A percentile compares a stretch with the other conserved stretches of the same genome.
Evolutionary conservation across 1,139 yeast genomes (phyloP).

Genomic region (Magnusiomyces tetraspermus): DNA sequence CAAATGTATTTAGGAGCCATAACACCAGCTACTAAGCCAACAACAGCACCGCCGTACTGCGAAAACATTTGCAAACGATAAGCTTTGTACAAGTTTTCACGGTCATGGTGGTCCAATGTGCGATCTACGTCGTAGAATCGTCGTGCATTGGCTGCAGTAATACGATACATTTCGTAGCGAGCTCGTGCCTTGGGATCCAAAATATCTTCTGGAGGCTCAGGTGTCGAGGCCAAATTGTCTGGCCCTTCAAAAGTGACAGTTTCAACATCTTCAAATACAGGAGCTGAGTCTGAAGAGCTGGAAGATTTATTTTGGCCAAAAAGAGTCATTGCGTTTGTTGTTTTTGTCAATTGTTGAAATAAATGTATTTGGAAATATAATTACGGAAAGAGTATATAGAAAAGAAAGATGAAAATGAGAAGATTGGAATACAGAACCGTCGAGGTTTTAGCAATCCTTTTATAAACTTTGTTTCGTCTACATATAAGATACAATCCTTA

Average conservation of each 20-base stretch:
- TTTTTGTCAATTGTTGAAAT: neutral
- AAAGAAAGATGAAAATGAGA: neutral
- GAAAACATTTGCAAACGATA: constrained; percentile 9
- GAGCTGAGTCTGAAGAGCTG: neutral
- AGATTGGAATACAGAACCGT: neutral
- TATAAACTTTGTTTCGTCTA: too few relatives aligned
- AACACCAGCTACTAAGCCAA: constrained; percentile 9
- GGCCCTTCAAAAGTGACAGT: neutral
- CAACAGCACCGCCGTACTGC: constrained; percentile 12
- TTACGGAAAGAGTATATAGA: too few relatives aligned
- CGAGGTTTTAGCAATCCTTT: too few relatives aligned
- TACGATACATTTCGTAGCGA: constrained; percentile 1
- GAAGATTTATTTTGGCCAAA: neutral
- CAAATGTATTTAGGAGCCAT: constrained; percentile 10
- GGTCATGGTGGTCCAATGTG: constrained; percentile 8
- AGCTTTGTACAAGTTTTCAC: constrained; percentile 7
- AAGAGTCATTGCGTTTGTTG: neutral
- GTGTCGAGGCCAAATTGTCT: constrained; percentile 10
- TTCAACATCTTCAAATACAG: neutral
- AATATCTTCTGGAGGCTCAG: constrained; percentile 11
- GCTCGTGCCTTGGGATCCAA: neutral
- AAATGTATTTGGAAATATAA: neutral
- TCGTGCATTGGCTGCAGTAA: constrained; percentile 9
- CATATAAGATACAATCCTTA: too few relatives aligned
- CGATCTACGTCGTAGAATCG: constrained; percentile 12